Evolutionary conservation across 2,329 filamentous ascomycete genomes (phyloP).

Genomic region (Pseudogymnoascus sp.): DNA sequence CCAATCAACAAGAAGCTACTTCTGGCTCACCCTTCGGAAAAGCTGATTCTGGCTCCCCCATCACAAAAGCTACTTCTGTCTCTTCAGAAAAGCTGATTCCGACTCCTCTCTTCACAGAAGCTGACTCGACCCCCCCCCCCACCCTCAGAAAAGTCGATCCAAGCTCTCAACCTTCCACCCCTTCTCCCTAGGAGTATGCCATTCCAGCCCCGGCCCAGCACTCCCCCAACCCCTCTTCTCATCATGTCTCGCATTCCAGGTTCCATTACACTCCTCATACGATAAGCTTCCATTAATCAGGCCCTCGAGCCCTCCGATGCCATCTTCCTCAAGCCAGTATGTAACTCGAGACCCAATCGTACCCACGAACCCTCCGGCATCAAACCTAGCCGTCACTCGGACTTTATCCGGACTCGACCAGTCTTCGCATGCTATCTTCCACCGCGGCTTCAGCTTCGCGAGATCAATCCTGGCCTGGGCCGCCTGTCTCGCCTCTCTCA

Average conservation of each 20-base stretch:
- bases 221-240: constrained; percentile 15
- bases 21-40: neutral
- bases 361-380: constrained; percentile 55
- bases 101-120: too few relatives aligned
- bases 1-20: too few relatives aligned
- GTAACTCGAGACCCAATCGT: constrained; percentile 46
- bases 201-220: constrained; percentile 11
- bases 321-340: constrained; percentile 53
- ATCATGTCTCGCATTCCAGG: constrained; percentile 17
- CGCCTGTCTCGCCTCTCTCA: constrained; percentile 42
- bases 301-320: constrained; percentile 45
- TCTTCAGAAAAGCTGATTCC: too few relatives aligned
- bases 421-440: constrained; percentile 49
- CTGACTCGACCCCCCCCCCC: too few relatives aligned
- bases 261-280: constrained; percentile 21
- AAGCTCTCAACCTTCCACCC: constrained; percentile 4
- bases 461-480: constrained; percentile 58
- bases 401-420: constrained; percentile 39
- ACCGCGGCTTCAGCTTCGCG: constrained; percentile 44
- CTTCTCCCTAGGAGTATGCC: constrained; percentile 20
- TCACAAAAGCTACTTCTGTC: too few relatives aligned
- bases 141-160: neutral
- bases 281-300: constrained; percentile 34
- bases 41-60: neutral
- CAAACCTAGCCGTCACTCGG: constrained; percentile 41